phyloP scores from a whole-genome alignment of 805 yeast species.

The Saccharomyces paradoxus region DNA sequence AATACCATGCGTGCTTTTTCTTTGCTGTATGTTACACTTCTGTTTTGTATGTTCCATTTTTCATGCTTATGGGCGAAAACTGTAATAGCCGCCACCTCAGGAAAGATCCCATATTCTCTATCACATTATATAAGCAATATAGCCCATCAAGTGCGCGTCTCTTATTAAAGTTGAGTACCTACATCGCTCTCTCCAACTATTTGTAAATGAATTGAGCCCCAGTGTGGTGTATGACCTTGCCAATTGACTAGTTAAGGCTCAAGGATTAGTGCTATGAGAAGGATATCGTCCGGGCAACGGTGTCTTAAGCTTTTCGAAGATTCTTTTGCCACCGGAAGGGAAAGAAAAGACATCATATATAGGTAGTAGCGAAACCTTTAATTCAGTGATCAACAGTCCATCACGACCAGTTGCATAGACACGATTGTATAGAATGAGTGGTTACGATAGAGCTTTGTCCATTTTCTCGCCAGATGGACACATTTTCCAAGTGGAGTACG shows the following conservation, averaged over 20 bases:
- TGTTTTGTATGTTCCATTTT: not conserved
- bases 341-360: not conserved
- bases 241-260: not conserved
- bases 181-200: not conserved
- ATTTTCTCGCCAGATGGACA: conserved; percentile 99
- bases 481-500: conserved; percentile 97
- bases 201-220: not conserved
- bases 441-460: conserved; percentile 97
- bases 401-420: not conserved
- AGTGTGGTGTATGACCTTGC: not conserved
- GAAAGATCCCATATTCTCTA: not conserved
- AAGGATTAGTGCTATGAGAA: not conserved
- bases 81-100: not conserved
- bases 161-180: not conserved
- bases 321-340: not conserved
- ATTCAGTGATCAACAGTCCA: not conserved
- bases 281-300: not conserved
- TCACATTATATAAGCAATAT: not conserved
- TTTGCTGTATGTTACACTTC: not conserved
- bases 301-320: not conserved
- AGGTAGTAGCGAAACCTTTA: not conserved
- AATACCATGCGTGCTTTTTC: not conserved
- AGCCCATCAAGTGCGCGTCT: not conserved
- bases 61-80: not conserved
- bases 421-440: conserved; percentile 57